These are phyloP conservation scores for Fragilaria crotonensis DNA, from an alignment of 108 stramenopile species.

Conservation along the genomic window DNA sequence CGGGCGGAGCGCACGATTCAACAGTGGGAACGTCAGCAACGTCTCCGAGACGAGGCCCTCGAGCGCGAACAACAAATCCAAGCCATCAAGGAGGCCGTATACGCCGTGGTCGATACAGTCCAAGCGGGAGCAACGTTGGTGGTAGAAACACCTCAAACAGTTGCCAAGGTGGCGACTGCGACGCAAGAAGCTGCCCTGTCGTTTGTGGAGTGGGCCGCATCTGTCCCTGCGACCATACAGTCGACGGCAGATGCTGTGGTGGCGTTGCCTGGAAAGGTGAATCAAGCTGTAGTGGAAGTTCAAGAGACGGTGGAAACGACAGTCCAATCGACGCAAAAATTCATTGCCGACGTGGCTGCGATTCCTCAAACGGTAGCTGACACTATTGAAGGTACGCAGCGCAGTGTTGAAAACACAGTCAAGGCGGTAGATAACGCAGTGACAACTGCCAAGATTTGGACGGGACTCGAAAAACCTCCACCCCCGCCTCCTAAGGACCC, in stretches of 20 bases:
- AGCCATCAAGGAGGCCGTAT: not conserved
- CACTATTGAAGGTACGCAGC: slow-evolving; percentile 7
- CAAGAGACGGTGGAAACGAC: slow-evolving; percentile 12
- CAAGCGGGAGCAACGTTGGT: not conserved
- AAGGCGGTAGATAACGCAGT: slow-evolving; percentile 11
- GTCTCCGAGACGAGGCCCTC: not conserved
- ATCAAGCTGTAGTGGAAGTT: slow-evolving; percentile 10
- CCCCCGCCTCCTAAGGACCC: slow-evolving; percentile 22
- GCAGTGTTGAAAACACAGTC: not conserved
- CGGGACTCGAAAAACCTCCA: slow-evolving; percentile 29
- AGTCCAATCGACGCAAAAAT: not conserved
- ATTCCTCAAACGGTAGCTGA: slow-evolving; percentile 9
- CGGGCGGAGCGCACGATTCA: not conserved
- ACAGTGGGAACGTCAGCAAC: not conserved
- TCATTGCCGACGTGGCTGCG: slow-evolving; percentile 3
- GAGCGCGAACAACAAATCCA: not conserved
- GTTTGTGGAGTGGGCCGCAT: not conserved
- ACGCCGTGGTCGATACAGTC: not conserved
- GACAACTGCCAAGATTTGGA: slow-evolving; percentile 11
- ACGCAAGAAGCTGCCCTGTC: not conserved
- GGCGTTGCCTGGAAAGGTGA: slow-evolving; percentile 3
- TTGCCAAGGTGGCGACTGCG: not conserved
- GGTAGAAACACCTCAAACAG: not conserved
- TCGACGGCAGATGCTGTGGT: not conserved
- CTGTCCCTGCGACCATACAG: not conserved